Base-by-base conservation (phyloP, 208 protist genomes). In the Wallacemonas sp. region DNA sequence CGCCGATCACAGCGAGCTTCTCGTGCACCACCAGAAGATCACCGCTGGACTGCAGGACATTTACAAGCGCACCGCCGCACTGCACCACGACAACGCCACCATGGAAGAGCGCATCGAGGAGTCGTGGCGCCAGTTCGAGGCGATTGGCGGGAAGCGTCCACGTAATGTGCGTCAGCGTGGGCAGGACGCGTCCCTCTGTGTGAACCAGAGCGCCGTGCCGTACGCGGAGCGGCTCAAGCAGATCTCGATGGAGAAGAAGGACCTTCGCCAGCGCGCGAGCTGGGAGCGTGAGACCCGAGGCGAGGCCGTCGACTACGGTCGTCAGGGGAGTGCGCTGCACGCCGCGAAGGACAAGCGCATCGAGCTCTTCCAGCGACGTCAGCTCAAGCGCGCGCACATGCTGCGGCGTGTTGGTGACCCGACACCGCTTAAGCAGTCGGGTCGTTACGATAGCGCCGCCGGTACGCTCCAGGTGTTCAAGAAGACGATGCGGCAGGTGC, bases 71-170 rank as follows among this genome's bases (percentile, higher is more conserved):
- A 91, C 83, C 10, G 83, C 89, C 0, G 80, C 83, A 21, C 68
- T 94, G 46, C 83, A 92, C 73, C 41, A 76, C 1, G 72, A 73
- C 13, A 72, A 92, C 59, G 76, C 78, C 27, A 94, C 89, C n/a
- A 92, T 94, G 85, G 85, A 91, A 68, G 81, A 94, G 65, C 85
- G 89, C 75, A 92, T 92, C 54, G 85, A 94, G 48, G 81, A 92
- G 64, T 80, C 68, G 33, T 94, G 89, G 86, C 68, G 78, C 38
- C 72, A 84, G 72, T 92, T 91, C 48, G 89, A 94, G 64, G 81
- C 83, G 27, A 91, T 92, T 44, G 89, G 89, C 15, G 89, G 85
- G 10, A 77, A 78, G 58, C 77, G 85, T 12, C 89, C 88, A 0
- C 42, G 55, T 12, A 83, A 73, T 38, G 65, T 73, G 44, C 71